Conservation (phyloP, 176 grass and related monocot genomes). For the Oryza coarctata region DNA sequence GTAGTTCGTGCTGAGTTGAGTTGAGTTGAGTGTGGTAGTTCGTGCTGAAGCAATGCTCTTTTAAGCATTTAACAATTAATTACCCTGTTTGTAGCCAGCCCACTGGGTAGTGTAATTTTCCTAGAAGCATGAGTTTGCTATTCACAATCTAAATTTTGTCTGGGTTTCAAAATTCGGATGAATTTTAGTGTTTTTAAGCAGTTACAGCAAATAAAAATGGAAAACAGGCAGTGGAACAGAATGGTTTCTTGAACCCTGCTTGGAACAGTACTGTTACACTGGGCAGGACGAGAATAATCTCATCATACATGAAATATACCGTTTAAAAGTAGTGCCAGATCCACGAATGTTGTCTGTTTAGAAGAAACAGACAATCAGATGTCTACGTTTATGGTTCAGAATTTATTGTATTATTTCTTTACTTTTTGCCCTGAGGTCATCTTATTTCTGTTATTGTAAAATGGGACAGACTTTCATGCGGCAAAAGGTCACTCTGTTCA, state of each 20-base stretch:
- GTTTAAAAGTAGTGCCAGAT: not conserved
- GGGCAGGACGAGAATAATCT: not conserved
- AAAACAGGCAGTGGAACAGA: not conserved
- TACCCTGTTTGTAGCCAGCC: not conserved
- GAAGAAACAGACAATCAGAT: constrained; percentile 5
- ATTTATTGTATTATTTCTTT: constrained; percentile 13
- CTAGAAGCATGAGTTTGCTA: not conserved
- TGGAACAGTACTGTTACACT: constrained; percentile 10
- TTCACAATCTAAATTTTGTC: not conserved
- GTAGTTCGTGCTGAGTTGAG: not conserved
- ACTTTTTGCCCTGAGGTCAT: constrained; percentile 26
- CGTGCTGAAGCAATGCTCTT: not conserved
- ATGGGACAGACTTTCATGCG: constrained; percentile 94
- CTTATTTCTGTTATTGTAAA: constrained; percentile 49
- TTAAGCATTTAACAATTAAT: constrained; percentile 20
- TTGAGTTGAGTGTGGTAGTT: not conserved
- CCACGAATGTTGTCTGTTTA: constrained; percentile 3
- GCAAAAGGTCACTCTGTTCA: constrained; percentile 79
- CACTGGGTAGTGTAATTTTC: not conserved
- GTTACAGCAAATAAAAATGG: not conserved
- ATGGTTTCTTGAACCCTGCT: constrained; percentile 4
- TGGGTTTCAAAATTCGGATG: not conserved
- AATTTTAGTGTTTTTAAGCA: not conserved
- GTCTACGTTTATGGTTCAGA: not conserved
- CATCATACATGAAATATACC: not conserved